Base-by-base conservation (phyloP, 1,284 basidiomycete species). In the Pisolithus thermaeus region DNA sequence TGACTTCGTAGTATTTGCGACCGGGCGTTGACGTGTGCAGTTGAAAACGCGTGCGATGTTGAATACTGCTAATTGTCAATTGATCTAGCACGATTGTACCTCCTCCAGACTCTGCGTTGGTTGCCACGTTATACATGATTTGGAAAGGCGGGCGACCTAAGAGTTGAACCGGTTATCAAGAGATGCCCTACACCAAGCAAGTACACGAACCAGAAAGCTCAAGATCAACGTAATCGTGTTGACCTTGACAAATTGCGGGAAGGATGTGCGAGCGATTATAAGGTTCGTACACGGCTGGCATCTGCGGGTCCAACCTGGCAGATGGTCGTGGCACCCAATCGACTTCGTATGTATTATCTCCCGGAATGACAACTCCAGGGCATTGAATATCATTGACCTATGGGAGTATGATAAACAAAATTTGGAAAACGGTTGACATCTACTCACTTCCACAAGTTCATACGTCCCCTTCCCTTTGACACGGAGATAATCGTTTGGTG, bases 1-100 rank as follows among this genome's bases (percentile, higher is more conserved):
- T 84, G 57, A 99, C 85, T 64, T 91, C 86, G 67, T 98, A 98
- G 62, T 81, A 87, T 64, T 95, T 89, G 51, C 83, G 79, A 3
- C 94, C 94, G 2, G 91, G 77, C 36, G 79, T 79, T 0, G 82
- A 79, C 0, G 90, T 94, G 52, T 84, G 84, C 23, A 98, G 77
- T 58, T 94, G 90, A 64, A 97, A 84, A 35, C 91, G 80, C 7
- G 90, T 89, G 20, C 78, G 80, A 14, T 82, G 75, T 64, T 94
- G 90, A 22, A 95, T 92, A 60, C 90, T 91, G 65, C 88, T 92
- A 70, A 96, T 87, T 0, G 80, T 83, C 2, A 87, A 85, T 57
- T 87, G 82, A 52, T 84, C 81, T 23, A 86, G 68, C 37, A 87
- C 73, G 54, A 73, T 80, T 7, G 77, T 84, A 23, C 76, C 82